Evolutionary conservation across 2,329 filamentous ascomycete species (phyloP).

Genomic region (Plenodomus biglobosus): DNA sequence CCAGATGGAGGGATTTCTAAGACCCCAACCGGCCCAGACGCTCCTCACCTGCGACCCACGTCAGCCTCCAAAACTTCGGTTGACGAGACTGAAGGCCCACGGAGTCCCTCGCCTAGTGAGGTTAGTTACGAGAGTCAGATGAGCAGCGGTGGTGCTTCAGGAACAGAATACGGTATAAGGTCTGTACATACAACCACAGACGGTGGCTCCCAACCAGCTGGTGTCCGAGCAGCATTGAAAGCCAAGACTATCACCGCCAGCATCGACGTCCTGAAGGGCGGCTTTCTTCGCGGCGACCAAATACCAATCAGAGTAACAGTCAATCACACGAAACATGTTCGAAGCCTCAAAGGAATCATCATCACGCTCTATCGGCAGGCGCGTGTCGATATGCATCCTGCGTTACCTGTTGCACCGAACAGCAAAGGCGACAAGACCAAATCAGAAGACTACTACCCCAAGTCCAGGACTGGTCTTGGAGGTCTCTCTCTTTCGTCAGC

Average conservation of each 20-base stretch:
- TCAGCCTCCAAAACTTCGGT: constrained; percentile 23
- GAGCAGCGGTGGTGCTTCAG: constrained; percentile 59
- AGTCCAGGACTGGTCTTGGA: constrained; percentile 81
- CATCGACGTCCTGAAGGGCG: constrained; percentile 78
- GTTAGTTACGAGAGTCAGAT: constrained; percentile 53
- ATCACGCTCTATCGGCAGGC: constrained; percentile 90
- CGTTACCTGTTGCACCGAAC: constrained; percentile 61
- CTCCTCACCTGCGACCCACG: constrained; percentile 20
- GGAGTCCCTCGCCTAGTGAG: constrained; percentile 52
- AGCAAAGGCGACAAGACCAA: constrained; percentile 69
- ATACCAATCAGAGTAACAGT: constrained; percentile 79
- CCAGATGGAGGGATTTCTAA: constrained; percentile 13
- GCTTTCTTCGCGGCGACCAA: constrained; percentile 81
- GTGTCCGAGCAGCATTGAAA: constrained; percentile 59
- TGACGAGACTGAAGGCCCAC: constrained; percentile 39
- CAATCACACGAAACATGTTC: constrained; percentile 84
- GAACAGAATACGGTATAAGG: constrained; percentile 45
- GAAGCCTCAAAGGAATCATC: constrained; percentile 90
- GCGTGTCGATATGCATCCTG: constrained; percentile 77
- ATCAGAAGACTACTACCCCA: constrained; percentile 83
- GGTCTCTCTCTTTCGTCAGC: constrained; percentile 84
- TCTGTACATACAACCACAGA: constrained; percentile 51
- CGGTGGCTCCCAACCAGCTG: constrained; percentile 41
- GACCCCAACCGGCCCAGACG: constrained; percentile 21
- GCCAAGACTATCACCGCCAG: constrained; percentile 80